Conservation (phyloP, 2,329 filamentous ascomycete species). For the Chrysoporthe deuterocubensis region DNA sequence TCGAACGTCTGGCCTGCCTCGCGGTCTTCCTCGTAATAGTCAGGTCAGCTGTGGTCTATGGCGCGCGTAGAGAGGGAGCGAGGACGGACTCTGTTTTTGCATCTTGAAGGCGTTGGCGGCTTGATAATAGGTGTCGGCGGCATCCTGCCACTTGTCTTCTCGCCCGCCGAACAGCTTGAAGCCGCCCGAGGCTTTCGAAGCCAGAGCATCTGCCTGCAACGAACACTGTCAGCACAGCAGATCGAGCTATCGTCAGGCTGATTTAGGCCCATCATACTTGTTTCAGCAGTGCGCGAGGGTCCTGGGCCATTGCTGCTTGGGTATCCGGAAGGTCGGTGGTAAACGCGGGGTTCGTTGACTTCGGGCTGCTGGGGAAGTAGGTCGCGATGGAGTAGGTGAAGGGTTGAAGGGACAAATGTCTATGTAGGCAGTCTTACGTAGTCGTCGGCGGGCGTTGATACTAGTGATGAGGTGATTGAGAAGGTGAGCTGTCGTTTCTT, state of each 20-base stretch:
- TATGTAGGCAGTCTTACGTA: background rate
- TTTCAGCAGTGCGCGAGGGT: conserved; percentile 77
- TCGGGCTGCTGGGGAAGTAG: background rate
- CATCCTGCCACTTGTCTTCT: conserved; percentile 87
- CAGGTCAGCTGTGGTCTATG: too few species aligned
- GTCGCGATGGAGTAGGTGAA: background rate
- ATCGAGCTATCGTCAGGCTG: background rate
- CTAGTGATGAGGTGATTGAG: background rate
- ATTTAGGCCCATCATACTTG: conserved; percentile 61
- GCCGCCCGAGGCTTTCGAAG: conserved; percentile 73
- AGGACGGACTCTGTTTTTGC: conserved; percentile 75
- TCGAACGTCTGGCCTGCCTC: conserved; percentile 89
- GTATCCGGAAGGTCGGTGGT: conserved; percentile 6
- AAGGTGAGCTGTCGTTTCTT: conserved; percentile 13
- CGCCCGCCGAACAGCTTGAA: conserved; percentile 89
- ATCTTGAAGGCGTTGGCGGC: conserved; percentile 91
- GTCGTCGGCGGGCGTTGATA: background rate
- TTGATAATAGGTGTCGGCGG: conserved; percentile 83
- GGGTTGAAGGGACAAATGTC: background rate
- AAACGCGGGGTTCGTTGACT: conserved; percentile 3
- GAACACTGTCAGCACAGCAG: conserved; percentile 8
- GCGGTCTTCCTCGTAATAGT: conserved; percentile 58
- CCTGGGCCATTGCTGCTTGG: conserved; percentile 65
- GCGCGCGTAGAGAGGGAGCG: background rate
- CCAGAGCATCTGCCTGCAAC: conserved; percentile 81